Evolutionary conservation across 1,139 yeast species (phyloP), one percentile per base, ranked within the genome.

Genomic region (Yamadazyma friedrichii): DNA sequence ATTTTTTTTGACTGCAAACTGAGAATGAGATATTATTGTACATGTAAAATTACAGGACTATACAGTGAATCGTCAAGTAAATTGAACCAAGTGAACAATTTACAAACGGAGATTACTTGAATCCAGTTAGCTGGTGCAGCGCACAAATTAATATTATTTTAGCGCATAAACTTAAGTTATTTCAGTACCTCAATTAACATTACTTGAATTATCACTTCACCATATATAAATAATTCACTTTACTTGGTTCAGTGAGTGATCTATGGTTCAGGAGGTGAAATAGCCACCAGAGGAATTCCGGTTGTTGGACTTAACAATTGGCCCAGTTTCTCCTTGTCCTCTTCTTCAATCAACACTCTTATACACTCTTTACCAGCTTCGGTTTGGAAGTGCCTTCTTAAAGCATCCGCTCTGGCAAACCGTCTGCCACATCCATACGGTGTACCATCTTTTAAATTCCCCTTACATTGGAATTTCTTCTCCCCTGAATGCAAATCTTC

Each of bases 331-430:
- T 62, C 67, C 31, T 38, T 44, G 32, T 58, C 62, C 42, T 64
- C 91, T 54, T 87, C 96, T 45, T 82, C 91, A 40, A 83, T 70
- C 48, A 88, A 66, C 9, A 87, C 80, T 41, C 81, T 64, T 12
- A 93, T 84, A 70, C 98, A 93, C 47, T 76, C 81, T 51, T 84
- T 80, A 9, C 98, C 98, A 27, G 91, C 87, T 55, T 89, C 98
- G 0, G 98, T 89, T 55, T 91, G 85, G 64, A 93, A 89, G 65
- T 93, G 98, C 50, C 98, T 71, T 17, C 96, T 82, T 42, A 93
- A 65, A 0, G 98, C 98, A 67, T 93, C 98, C 6, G 98, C 95
- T 40, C 98, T 70, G 2, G 98, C 98, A 70, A 93, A 93, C 54
- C 84, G 79, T 53, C 93, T 80, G 2, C 94, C 94, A 65, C 98